Percentiles rank a stretch among this genome's conserved stretches.
Conservation (phyloP, 257 asterid genomes). For the Primulina eburnea region DNA sequence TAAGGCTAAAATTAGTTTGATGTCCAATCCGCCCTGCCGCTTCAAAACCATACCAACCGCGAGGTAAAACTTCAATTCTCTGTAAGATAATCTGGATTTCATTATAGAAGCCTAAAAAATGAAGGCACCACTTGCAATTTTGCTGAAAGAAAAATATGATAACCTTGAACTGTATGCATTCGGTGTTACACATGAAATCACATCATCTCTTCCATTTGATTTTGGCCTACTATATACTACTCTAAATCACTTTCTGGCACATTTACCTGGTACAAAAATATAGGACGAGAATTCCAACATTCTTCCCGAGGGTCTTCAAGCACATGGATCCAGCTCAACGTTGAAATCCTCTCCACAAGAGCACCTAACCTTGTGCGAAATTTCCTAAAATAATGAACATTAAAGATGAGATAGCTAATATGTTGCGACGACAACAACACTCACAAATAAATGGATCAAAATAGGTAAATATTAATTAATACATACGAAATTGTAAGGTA, state of each 20-base stretch:
- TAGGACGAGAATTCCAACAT: not conserved
- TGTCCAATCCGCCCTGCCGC: too few species aligned
- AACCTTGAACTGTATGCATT: not conserved
- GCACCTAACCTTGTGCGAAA: conserved; percentile 55
- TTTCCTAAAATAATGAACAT: conserved; percentile 43
- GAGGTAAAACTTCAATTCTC: too few species aligned
- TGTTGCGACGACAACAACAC: not conserved
- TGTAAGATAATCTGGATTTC: too few species aligned
- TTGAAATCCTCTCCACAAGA: conserved; percentile 70
- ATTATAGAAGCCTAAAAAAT: too few species aligned
- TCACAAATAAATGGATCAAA: not conserved
- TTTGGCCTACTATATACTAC: conserved; percentile 5
- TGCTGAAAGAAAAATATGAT: too few species aligned
- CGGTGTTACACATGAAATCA: conserved; percentile 8
- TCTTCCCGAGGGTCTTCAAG: conserved; percentile 11
- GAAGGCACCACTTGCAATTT: too few species aligned
- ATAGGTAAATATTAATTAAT: too few species aligned
- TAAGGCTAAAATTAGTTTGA: too few species aligned
- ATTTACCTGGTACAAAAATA: conserved; percentile 6
- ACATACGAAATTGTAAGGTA: not conserved
- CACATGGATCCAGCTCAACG: conserved; percentile 38
- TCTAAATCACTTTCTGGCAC: not conserved
- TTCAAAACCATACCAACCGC: too few species aligned
- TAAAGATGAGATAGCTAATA: conserved; percentile 1
- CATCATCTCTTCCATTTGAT: conserved; percentile 15